These are phyloP conservation scores for Kalaharituber pfeilii DNA, from an alignment of 2,329 filamentous ascomycete genomes.

Conservation along the genomic window DNA sequence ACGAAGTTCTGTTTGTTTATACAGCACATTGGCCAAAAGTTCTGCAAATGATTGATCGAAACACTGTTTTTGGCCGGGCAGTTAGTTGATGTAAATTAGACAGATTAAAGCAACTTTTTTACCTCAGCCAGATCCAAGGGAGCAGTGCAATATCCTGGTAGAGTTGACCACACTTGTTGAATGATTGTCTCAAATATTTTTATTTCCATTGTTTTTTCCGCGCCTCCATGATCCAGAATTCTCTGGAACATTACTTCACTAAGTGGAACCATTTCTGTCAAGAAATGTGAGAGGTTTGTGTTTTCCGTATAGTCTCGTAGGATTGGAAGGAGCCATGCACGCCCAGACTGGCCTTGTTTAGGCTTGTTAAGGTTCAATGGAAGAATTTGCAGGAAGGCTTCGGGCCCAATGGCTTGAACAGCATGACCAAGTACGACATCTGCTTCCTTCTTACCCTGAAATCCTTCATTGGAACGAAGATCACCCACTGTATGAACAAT, in stretches of 20 bases:
- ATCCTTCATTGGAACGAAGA: constrained; percentile 70
- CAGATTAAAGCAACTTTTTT: background rate
- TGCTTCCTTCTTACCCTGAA: constrained; percentile 85
- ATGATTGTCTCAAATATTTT: constrained; percentile 97
- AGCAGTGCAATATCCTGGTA: constrained; percentile 88
- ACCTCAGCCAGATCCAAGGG: constrained; percentile 55
- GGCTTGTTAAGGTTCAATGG: constrained; percentile 73
- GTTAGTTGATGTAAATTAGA: background rate
- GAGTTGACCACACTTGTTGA: constrained; percentile 81
- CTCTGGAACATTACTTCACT: constrained; percentile 81
- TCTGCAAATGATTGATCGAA: constrained; percentile 86
- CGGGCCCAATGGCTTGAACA: constrained; percentile 75
- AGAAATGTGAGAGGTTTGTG: constrained; percentile 72
- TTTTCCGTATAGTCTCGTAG: constrained; percentile 81
- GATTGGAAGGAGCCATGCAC: constrained; percentile 88
- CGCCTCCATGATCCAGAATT: constrained; percentile 62
- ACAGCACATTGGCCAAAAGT: constrained; percentile 75
- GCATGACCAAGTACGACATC: constrained; percentile 80
- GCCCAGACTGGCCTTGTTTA: constrained; percentile 57
- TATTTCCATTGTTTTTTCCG: constrained; percentile 82
- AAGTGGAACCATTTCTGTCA: constrained; percentile 66
- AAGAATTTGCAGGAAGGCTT: constrained; percentile 61
- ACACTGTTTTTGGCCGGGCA: constrained; percentile 25
- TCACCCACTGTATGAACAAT: constrained; percentile 69
- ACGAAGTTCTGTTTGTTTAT: constrained; percentile 75